These are phyloP conservation scores for Diospyros lotus DNA, from an alignment of 148 eudicot species.

Conservation along the genomic window DNA sequence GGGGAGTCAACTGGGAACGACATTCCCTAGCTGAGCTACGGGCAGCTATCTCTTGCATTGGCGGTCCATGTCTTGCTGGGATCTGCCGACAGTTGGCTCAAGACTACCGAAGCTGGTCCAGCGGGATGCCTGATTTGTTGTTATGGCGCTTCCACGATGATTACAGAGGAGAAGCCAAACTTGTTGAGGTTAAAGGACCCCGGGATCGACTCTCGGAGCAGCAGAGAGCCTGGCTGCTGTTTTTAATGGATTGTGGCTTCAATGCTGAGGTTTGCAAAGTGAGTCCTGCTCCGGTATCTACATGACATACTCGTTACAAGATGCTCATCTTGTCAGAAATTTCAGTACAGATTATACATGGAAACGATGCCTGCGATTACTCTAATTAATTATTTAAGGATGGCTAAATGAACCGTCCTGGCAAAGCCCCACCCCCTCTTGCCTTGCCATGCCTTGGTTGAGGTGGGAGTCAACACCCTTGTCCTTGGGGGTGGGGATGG, in stretches of 20 bases:
- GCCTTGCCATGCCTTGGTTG: too few species aligned
- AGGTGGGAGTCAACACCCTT: too few species aligned
- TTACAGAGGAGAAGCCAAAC: conserved; percentile 85
- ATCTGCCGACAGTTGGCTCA: conserved; percentile 74
- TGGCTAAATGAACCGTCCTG: too few species aligned
- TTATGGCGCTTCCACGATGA: conserved; percentile 80
- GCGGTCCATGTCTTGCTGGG: conserved; percentile 73
- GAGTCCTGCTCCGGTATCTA: conserved; percentile 29
- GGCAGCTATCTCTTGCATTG: conserved; percentile 77
- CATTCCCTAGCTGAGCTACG: conserved; percentile 70
- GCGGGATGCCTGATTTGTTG: conserved; percentile 93
- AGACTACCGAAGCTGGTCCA: conserved; percentile 86
- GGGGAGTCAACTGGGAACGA: conserved; percentile 82
- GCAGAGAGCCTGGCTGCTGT: conserved; percentile 89
- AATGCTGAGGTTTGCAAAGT: conserved; percentile 81
- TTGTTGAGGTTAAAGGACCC: conserved; percentile 96
- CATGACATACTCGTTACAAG: conserved; percentile 3
- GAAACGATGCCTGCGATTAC: too few species aligned
- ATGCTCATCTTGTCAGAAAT: too few species aligned
- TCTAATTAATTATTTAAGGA: too few species aligned
- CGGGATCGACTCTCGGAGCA: conserved; percentile 90
- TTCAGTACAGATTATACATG: too few species aligned
- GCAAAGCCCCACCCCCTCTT: too few species aligned
- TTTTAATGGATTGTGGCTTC: conserved; percentile 81
- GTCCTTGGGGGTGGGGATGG: too few species aligned